Conservation (phyloP, 306 rosid species). For the Vicia sativa region DNA sequence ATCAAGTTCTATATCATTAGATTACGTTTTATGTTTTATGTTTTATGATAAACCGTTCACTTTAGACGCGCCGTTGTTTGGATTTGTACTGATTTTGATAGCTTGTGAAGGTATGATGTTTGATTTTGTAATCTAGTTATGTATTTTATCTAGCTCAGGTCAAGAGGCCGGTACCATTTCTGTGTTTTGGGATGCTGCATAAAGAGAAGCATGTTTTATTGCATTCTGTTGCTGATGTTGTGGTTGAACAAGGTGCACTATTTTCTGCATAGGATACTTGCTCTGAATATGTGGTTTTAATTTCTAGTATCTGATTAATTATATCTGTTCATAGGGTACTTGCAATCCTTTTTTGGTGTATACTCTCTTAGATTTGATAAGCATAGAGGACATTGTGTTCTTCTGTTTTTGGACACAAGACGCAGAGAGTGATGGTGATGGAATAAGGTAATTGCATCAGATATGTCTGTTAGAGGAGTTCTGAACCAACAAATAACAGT, state of each 20-base stretch:
- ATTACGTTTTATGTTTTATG: neutral
- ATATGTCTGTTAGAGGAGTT: neutral
- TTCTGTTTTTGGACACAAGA: no score
- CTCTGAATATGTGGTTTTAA: slow-evolving; percentile 21
- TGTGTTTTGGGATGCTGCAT: slow-evolving; percentile 83
- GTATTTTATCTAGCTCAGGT: slow-evolving; percentile 59
- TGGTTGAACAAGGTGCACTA: slow-evolving; percentile 80
- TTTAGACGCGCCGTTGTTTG: neutral
- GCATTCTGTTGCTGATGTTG: slow-evolving; percentile 81
- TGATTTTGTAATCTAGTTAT: slow-evolving; percentile 23
- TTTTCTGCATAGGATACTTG: slow-evolving; percentile 5
- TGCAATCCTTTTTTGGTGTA: slow-evolving; percentile 85
- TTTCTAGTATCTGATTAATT: slow-evolving; percentile 15
- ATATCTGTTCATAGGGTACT: slow-evolving; percentile 56
- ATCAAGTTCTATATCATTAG: neutral
- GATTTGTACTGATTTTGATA: neutral
- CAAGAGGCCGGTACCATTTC: slow-evolving; percentile 82
- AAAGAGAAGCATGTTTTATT: slow-evolving; percentile 93
- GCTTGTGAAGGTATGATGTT: neutral
- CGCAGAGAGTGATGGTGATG: slow-evolving; percentile 30
- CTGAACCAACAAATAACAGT: slow-evolving; percentile 9
- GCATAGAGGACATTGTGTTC: no score
- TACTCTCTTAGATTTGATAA: slow-evolving; percentile 84
- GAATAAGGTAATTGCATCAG: slow-evolving; percentile 3
- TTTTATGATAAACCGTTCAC: neutral